Evolutionary conservation across 2,329 filamentous ascomycete genomes (phyloP), one percentile per base, ranked within the genome.

Genomic region (Cercospora sp.): DNA sequence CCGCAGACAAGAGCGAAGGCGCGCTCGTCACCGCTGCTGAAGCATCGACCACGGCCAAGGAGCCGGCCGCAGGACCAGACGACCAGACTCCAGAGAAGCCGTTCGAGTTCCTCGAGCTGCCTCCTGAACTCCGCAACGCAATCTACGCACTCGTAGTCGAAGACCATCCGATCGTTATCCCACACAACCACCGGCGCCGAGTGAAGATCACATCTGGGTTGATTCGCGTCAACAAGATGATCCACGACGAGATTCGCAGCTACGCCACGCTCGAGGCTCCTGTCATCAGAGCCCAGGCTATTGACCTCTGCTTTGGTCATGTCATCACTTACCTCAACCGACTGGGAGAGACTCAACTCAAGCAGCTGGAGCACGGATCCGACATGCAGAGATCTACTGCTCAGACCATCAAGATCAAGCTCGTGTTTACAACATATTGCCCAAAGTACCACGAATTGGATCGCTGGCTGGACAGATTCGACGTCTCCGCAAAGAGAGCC

Each of bases 261-360:
- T 28, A 40, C 51, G 51, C 53, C 53, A 59, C 13, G 5, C 21
- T 59, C 3, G 18, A 34, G 3, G 53, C 63, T 5, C 63, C 63
- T 37, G 26, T 58, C 32, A 59, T 70, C 37, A 43, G 49, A 16
- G 32, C 32, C 3, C 3, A 37, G 4, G 32, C 13, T 0, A 5
- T 13, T 5, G 4, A 37, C 4, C 12, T 37, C 32, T 5, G 12
- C 43, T 71, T 71, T 55, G 28, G 65, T 43, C 67, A 64, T 37
- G 26, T 66, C 58, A 55, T 68, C 28, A 18, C 40, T 21, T 66
- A 63, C 28, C 51, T 70, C 57, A 65, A 68, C 43, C 45, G 63
- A 30, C 65, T 66, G 9, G n/a, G 24, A 0, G n/a, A 59, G 55
- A 21, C 59, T 13, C 32, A 67, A 30, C 65, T 67, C 32, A 55